A percentile compares a stretch with the other conserved stretches of the same genome.
Evolutionary conservation across 1,284 basidiomycete genomes (phyloP).

Genomic region (Rhodotorula mucilaginosa): DNA sequence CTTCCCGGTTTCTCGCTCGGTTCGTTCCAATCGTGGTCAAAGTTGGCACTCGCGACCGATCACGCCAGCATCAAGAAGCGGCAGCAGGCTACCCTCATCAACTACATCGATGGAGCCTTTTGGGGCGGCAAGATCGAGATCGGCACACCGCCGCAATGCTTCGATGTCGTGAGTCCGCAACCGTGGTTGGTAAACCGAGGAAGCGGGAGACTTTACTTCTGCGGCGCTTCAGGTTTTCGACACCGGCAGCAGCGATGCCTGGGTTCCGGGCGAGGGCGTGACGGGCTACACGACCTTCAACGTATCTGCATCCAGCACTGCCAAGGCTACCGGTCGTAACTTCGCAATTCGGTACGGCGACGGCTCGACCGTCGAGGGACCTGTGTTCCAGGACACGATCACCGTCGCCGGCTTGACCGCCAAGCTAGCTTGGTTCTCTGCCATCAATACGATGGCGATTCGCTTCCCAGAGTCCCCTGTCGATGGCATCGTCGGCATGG

Average conservation of each 20-base stretch:
- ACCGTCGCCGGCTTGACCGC: constrained; percentile 48
- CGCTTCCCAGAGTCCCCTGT: constrained; percentile 36
- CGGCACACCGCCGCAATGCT: constrained; percentile 41
- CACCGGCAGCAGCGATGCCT: constrained; percentile 44
- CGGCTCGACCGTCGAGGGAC: constrained; percentile 57
- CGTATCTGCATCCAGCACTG: constrained; percentile 40
- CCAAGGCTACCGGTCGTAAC: constrained; percentile 36
- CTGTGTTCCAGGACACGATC: constrained; percentile 58
- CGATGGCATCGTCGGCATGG: constrained; percentile 48
- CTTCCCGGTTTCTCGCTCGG: constrained; percentile 5
- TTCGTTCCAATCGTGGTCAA: constrained; percentile 4
- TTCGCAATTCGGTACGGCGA: constrained; percentile 60
- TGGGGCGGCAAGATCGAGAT: constrained; percentile 43
- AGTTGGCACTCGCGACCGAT: background rate
- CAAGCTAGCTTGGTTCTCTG: constrained; percentile 47
- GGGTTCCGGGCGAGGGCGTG: constrained; percentile 42
- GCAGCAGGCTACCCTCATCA: constrained; percentile 2
- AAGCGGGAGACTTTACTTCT: too few relatives aligned
- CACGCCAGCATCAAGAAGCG: background rate
- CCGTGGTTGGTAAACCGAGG: background rate
- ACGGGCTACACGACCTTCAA: constrained; percentile 42
- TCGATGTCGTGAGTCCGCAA: constrained; percentile 5
- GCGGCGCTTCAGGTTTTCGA: constrained; percentile 15
- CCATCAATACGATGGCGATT: constrained; percentile 43
- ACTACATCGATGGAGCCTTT: constrained; percentile 16